These are phyloP conservation scores for Xylaria sp. DNA, from an alignment of 2,329 filamentous ascomycete species.

Conservation along the genomic window DNA sequence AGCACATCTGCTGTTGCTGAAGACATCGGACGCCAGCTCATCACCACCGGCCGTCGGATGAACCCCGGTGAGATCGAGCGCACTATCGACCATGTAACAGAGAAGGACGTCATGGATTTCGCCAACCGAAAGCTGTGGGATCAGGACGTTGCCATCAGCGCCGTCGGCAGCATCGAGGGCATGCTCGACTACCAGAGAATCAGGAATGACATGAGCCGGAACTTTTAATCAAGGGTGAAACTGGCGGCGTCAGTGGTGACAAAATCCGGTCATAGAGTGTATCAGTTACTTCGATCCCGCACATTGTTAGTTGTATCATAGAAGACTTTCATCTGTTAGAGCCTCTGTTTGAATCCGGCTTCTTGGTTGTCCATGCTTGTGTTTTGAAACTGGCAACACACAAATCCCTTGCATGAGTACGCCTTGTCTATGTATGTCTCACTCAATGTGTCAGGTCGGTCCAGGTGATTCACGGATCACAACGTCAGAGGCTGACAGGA, in stretches of 20 bases:
- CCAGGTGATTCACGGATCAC: not conserved
- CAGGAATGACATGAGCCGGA: constrained; percentile 88
- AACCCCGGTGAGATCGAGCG: constrained; percentile 94
- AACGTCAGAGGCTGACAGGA: not conserved
- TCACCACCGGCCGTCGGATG: constrained; percentile 95
- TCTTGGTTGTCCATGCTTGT: constrained; percentile 14
- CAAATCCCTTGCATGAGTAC: not conserved
- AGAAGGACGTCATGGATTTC: constrained; percentile 97
- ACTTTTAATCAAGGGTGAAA: constrained; percentile 59
- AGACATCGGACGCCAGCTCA: constrained; percentile 97
- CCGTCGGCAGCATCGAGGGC: constrained; percentile 92
- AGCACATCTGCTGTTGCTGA: constrained; percentile 97
- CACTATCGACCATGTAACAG: constrained; percentile 85
- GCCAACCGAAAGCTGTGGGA: constrained; percentile 97
- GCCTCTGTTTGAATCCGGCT: constrained; percentile 23
- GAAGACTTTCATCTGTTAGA: constrained; percentile 52
- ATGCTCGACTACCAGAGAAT: constrained; percentile 81
- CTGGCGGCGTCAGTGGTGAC: constrained; percentile 51
- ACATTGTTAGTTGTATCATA: constrained; percentile 64
- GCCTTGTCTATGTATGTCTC: not conserved
- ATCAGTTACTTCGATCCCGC: constrained; percentile 59
- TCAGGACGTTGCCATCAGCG: constrained; percentile 92
- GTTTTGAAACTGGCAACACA: not conserved
- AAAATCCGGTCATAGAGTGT: constrained; percentile 63
- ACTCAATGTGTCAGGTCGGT: not conserved